phyloP scores from a whole-genome alignment of 2,329 filamentous ascomycete species.

The Aspergillus fijiensis region DNA sequence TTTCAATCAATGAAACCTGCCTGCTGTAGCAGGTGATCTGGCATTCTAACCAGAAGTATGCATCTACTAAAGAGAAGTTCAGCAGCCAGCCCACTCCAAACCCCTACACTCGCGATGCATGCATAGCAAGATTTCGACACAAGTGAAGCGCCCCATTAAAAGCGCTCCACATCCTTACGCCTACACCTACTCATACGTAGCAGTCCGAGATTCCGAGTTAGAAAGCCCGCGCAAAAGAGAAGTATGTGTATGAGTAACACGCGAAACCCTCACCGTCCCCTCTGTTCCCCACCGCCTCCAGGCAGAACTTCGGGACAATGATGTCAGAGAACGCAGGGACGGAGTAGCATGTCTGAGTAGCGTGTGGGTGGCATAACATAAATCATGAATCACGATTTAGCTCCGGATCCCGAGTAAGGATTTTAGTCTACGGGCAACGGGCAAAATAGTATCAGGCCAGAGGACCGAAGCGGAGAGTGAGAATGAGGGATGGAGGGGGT shows the following conservation, averaged over 20 bases:
- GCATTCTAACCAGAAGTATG: no score
- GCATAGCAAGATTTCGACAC: no score
- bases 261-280: background rate
- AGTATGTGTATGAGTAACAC: background rate
- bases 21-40: no score
- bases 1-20: no score
- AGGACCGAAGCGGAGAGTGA: background rate
- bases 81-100: no score
- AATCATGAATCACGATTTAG: no score
- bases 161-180: no score
- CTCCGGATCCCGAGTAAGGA: background rate
- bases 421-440: background rate
- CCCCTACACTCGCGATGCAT: no score
- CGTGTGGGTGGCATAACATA: background rate
- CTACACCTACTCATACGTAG: no score
- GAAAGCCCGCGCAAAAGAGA: background rate
- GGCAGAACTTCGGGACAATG: background rate
- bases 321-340: background rate
- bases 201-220: no score
- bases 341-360: background rate
- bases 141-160: no score
- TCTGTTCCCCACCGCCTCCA: background rate
- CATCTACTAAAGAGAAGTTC: no score
- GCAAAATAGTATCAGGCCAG: background rate
- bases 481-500: background rate